Percentiles rank a stretch among this genome's conserved stretches.
phyloP scores from a whole-genome alignment of 352 stramenopile genomes.

The Phytopythium montanum region DNA sequence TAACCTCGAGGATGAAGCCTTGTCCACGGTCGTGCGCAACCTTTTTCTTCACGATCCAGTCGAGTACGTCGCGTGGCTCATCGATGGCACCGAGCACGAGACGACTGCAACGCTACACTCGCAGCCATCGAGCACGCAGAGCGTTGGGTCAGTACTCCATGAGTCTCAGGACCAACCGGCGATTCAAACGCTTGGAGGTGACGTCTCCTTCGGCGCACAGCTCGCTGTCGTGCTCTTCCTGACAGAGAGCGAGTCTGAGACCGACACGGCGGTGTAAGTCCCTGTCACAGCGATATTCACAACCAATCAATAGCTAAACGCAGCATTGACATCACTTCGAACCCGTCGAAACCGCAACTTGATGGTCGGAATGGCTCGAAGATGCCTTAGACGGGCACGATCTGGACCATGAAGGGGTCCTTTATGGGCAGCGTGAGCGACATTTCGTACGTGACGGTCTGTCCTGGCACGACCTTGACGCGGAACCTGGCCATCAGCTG shows the following conservation, averaged over 20 bases:
- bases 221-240: conserved; percentile 48
- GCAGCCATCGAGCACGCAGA: background rate
- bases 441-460: conserved; percentile 25
- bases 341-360: background rate
- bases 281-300: background rate
- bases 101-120: conserved; percentile 20
- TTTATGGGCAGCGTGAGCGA: conserved; percentile 29
- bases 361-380: too few relatives aligned
- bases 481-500: conserved; percentile 37
- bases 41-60: conserved; percentile 38
- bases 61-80: conserved; percentile 38
- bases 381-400: conserved; percentile 4
- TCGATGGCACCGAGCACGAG: conserved; percentile 37
- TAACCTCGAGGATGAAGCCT: background rate
- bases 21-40: conserved; percentile 27
- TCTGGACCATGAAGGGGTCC: conserved; percentile 12
- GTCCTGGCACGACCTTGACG: conserved; percentile 15
- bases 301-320: background rate
- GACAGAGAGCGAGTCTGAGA: background rate
- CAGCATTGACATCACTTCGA: background rate
- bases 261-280: background rate
- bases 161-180: background rate
- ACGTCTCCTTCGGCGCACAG: conserved; percentile 42
- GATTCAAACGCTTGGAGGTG: conserved; percentile 19
- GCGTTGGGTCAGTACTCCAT: conserved; percentile 23